phyloP scores from a whole-genome alignment of 306 rosid species.

The Astragalus glycyphyllos region DNA sequence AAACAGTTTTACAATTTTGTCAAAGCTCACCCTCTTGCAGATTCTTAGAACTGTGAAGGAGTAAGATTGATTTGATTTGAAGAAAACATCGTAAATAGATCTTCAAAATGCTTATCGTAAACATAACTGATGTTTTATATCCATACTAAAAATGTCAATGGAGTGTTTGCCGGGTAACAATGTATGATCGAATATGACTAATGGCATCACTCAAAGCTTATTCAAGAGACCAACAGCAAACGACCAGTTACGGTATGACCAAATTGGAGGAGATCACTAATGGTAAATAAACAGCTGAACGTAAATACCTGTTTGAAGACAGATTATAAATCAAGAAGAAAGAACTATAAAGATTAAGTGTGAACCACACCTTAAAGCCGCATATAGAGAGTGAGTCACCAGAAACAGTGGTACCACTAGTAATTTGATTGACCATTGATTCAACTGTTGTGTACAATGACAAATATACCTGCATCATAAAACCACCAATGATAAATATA shows the following conservation, averaged over 20 bases:
- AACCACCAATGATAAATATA: constrained; percentile 17
- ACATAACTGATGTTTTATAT: constrained; percentile 1
- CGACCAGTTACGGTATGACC: neutral
- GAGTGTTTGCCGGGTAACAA: constrained; percentile 8
- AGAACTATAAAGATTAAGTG: constrained; percentile 15
- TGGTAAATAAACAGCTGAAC: constrained; percentile 26
- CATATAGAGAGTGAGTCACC: constrained; percentile 76
- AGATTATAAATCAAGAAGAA: constrained; percentile 15
- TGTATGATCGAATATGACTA: constrained; percentile 11
- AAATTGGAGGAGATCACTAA: constrained; percentile 8
- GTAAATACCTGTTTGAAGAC: constrained; percentile 9
- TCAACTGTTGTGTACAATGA: constrained; percentile 80
- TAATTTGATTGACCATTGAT: constrained; percentile 79
- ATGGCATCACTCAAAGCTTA: constrained; percentile 24
- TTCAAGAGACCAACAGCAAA: constrained; percentile 31
- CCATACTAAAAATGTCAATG: neutral
- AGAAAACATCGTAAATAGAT: constrained; percentile 27
- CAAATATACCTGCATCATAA: constrained; percentile 75
- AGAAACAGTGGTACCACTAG: constrained; percentile 59
- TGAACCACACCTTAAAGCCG: constrained; percentile 69
- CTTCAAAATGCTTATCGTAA: constrained; percentile 29
- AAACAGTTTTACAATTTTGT: constrained; percentile 1
- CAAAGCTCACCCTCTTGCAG: constrained; percentile 2
- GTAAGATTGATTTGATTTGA: constrained; percentile 12
- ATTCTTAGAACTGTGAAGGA: neutral